Percentiles rank a stretch among this genome's conserved stretches.
Conservation (phyloP, 805 yeast species). For the Lachancea nothofagi region DNA sequence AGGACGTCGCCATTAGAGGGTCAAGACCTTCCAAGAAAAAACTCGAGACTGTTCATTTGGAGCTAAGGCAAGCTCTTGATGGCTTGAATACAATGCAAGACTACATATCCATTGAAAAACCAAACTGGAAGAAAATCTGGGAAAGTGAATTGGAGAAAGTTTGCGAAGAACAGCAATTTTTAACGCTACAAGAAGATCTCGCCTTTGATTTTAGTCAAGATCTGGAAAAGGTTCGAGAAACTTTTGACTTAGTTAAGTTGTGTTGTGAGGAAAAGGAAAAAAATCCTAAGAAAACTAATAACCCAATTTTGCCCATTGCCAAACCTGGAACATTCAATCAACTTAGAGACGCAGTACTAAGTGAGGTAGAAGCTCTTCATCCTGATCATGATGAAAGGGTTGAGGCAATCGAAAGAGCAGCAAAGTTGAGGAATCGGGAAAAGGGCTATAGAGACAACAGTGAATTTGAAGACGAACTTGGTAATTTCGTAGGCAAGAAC, state of each 20-base stretch:
- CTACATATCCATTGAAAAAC: conserved; percentile 65
- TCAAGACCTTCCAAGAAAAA: conserved; percentile 76
- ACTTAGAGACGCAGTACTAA: conserved; percentile 69
- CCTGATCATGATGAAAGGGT: conserved; percentile 83
- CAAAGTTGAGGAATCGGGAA: conserved; percentile 69
- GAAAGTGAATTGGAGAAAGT: conserved; percentile 84
- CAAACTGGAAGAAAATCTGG: conserved; percentile 89
- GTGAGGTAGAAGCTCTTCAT: conserved; percentile 68
- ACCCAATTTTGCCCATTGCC: conserved; percentile 40
- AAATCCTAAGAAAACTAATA: conserved; percentile 40
- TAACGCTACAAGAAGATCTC: conserved; percentile 83
- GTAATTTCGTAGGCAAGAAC: conserved; percentile 72
- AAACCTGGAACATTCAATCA: conserved; percentile 60
- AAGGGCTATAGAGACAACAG: conserved; percentile 49
- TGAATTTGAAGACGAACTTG: conserved; percentile 80
- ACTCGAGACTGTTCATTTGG: conserved; percentile 57
- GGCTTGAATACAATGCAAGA: conserved; percentile 50
- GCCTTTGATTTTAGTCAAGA: conserved; percentile 77
- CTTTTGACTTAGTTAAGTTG: conserved; percentile 72
- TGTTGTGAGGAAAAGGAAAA: conserved; percentile 75
- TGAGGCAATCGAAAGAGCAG: conserved; percentile 87
- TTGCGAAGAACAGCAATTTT: conserved; percentile 89
- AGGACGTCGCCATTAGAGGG: conserved; percentile 89
- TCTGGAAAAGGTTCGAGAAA: conserved; percentile 70
- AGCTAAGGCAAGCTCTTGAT: conserved; percentile 51